phyloP scores from a whole-genome alignment of 352 stramenopile genomes.

The Pythium volutum region DNA sequence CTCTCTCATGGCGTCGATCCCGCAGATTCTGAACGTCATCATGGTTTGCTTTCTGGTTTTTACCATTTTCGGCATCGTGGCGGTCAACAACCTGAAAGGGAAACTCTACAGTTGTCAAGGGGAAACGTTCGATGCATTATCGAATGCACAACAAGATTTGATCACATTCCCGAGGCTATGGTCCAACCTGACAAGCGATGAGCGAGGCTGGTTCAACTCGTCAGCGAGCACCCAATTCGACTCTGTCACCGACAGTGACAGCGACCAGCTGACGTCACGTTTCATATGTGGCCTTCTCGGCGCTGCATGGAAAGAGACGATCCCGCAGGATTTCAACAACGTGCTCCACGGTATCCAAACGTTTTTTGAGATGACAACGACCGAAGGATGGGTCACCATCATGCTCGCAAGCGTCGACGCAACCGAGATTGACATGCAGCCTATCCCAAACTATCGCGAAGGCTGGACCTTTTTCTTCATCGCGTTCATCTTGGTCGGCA shows the following conservation, averaged over 20 bases:
- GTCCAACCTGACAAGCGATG: slow-evolving; percentile 33
- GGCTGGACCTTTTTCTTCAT: slow-evolving; percentile 87
- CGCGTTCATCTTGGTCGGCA: slow-evolving; percentile 86
- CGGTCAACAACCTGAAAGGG: slow-evolving; percentile 90
- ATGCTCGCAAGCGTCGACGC: slow-evolving; percentile 88
- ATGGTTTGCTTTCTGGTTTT: slow-evolving; percentile 82
- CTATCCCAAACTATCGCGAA: slow-evolving; percentile 70
- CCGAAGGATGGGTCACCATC: slow-evolving; percentile 87
- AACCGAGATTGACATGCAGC: slow-evolving; percentile 89
- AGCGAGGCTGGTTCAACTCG: slow-evolving; percentile 41
- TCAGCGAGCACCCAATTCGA: slow-evolving; percentile 2
- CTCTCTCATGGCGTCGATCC: slow-evolving; percentile 75
- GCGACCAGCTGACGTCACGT: slow-evolving; percentile 37
- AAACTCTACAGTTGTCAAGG: slow-evolving; percentile 75
- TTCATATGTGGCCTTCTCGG: slow-evolving; percentile 41
- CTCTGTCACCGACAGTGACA: slow-evolving; percentile 2
- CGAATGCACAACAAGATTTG: slow-evolving; percentile 34
- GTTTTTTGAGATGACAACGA: slow-evolving; percentile 92
- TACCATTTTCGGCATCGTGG: slow-evolving; percentile 87
- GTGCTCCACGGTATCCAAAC: slow-evolving; percentile 57
- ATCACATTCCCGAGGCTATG: slow-evolving; percentile 45
- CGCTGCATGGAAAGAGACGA: slow-evolving; percentile 39
- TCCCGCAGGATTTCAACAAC: slow-evolving; percentile 82
- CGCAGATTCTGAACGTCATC: slow-evolving; percentile 81
- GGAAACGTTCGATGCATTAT: slow-evolving; percentile 37